These are phyloP conservation scores for Phylloporus rhodoxanthus DNA, from an alignment of 768 basidiomycete genomes.

Conservation along the genomic window DNA sequence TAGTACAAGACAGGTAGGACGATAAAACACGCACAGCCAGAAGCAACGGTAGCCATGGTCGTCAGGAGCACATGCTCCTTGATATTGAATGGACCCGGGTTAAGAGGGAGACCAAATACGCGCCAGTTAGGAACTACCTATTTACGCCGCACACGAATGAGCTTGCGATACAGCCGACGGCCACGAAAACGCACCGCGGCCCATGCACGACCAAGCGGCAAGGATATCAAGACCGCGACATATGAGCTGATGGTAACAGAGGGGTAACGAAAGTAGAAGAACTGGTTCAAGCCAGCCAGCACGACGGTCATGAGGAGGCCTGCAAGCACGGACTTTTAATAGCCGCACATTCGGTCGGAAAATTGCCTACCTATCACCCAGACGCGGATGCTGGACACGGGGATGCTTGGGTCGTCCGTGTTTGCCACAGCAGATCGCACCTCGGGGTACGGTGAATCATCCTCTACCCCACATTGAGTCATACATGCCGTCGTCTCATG, in stretches of 20 bases:
- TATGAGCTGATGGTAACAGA: conserved; percentile 37
- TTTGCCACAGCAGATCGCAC: background rate
- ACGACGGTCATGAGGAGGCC: conserved; percentile 48
- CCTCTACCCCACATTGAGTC: conserved; percentile 34
- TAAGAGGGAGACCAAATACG: conserved; percentile 56
- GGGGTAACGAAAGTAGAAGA: conserved; percentile 70
- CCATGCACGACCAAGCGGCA: conserved; percentile 64
- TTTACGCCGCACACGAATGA: background rate
- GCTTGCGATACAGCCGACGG: background rate
- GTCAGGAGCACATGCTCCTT: conserved; percentile 69
- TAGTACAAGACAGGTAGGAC: background rate
- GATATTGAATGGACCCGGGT: conserved; percentile 72
- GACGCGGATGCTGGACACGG: conserved; percentile 50
- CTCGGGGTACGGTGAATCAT: conserved; percentile 39
- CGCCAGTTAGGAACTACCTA: conserved; percentile 46
- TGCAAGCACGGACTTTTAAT: conserved; percentile 5
- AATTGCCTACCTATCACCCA: conserved; percentile 46
- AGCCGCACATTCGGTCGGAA: rapidly evolving
- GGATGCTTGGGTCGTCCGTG: conserved; percentile 63
- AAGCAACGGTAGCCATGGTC: conserved; percentile 57
- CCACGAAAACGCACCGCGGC: conserved; percentile 32
- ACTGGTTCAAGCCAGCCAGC: conserved; percentile 71
- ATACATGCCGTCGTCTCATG: too few relatives aligned
- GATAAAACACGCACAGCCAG: conserved; percentile 15
- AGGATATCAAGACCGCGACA: conserved; percentile 65